phyloP scores from a whole-genome alignment of 495 filamentous ascomycete species.

The Daldinia caldariorum region DNA sequence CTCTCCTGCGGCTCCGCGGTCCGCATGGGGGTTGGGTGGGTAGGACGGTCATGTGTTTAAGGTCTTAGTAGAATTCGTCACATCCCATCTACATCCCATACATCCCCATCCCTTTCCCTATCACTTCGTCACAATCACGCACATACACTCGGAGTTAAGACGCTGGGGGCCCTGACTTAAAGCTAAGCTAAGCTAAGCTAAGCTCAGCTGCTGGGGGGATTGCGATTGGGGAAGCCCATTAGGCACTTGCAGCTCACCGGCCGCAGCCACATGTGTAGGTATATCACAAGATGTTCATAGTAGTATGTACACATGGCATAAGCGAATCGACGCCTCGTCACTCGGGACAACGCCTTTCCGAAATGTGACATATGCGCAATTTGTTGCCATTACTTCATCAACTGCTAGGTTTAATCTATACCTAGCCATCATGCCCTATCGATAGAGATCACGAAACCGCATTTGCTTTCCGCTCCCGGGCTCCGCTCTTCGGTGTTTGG shows the following conservation, averaged over 20 bases:
- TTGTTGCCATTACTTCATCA: conserved; percentile 37
- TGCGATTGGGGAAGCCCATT: conserved; percentile 10
- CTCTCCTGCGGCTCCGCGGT: conserved; percentile 37
- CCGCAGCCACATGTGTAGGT: neutral
- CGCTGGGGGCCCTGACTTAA: neutral
- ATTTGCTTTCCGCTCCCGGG: neutral
- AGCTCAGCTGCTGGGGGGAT: neutral
- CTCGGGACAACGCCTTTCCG: conserved; percentile 34
- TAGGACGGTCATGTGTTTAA: conserved; percentile 34
- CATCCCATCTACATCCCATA: conserved; percentile 36
- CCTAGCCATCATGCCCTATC: conserved; percentile 19
- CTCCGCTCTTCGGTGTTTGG: conserved; percentile 1
- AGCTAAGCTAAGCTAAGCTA: no score
- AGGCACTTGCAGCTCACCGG: conserved; percentile 28
- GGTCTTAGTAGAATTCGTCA: conserved; percentile 24
- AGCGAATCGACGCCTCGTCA: conserved; percentile 22
- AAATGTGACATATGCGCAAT: conserved; percentile 37
- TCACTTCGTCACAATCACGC: conserved; percentile 24
- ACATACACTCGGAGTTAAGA: conserved; percentile 33
- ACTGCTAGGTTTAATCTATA: neutral
- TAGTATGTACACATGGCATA: no score
- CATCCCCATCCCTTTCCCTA: neutral
- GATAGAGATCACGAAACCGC: conserved; percentile 1
- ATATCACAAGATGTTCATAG: no score
- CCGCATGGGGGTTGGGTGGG: conserved; percentile 26